Evolutionary conservation across 2,329 filamentous ascomycete genomes (phyloP).

Genomic region (Fusarium mundagurra): DNA sequence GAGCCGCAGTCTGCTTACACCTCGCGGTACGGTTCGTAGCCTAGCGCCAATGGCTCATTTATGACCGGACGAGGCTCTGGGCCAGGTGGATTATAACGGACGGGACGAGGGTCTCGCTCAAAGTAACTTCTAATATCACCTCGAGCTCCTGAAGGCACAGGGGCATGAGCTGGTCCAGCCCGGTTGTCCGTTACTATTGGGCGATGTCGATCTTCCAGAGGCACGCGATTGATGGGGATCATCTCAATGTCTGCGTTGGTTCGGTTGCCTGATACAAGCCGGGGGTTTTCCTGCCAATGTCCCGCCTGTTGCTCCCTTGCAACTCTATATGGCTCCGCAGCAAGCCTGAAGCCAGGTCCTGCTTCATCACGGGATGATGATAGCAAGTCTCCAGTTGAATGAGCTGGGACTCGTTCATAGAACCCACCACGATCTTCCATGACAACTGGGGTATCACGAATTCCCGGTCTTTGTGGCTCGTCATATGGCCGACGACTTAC

Average conservation of each 20-base stretch:
- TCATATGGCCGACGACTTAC: slow-evolving; percentile 44
- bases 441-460: slow-evolving; percentile 47
- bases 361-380: slow-evolving; percentile 12
- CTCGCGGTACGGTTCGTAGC: slow-evolving; percentile 35
- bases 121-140: slow-evolving; percentile 3
- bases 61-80: slow-evolving; percentile 25
- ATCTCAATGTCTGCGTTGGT: slow-evolving; percentile 31
- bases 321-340: slow-evolving; percentile 13
- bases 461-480: slow-evolving; percentile 46
- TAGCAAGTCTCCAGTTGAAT: slow-evolving; percentile 16
- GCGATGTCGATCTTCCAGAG: slow-evolving; percentile 13
- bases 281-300: slow-evolving; percentile 36
- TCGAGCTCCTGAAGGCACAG: slow-evolving; percentile 1
- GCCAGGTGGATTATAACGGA: slow-evolving; percentile 11
- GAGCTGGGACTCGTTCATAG: slow-evolving; percentile 47
- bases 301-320: slow-evolving; percentile 31
- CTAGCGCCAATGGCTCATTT: slow-evolving; percentile 7
- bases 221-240: slow-evolving; percentile 25
- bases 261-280: slow-evolving; percentile 28
- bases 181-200: slow-evolving; percentile 19
- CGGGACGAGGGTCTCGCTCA: slow-evolving; percentile 11
- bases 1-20: slow-evolving; percentile 34
- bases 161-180: slow-evolving; percentile 1
- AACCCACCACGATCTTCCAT: slow-evolving; percentile 55
- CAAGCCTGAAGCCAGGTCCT: slow-evolving; percentile 22